Conservation (phyloP, 2,329 filamentous ascomycete genomes). For the Ceratocystis harringtonii region DNA sequence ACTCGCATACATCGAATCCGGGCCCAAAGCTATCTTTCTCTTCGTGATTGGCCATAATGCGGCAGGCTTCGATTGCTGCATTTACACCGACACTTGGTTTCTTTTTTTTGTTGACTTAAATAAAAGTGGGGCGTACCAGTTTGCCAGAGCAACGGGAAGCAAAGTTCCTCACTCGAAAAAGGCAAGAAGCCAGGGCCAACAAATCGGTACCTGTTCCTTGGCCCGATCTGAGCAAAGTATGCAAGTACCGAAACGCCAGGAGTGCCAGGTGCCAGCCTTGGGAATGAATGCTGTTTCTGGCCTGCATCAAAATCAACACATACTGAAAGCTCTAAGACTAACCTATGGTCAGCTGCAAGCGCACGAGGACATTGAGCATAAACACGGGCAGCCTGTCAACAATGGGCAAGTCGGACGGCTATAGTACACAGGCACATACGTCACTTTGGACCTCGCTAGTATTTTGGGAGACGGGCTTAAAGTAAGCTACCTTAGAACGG, state of each 20-base stretch:
- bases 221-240: background rate
- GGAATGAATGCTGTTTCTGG: too few species aligned
- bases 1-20: background rate
- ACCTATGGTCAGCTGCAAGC: background rate
- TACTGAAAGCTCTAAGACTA: background rate
- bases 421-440: background rate
- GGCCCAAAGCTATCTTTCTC: background rate
- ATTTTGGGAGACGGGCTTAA: background rate
- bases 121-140: constrained; percentile 1
- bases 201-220: constrained; percentile 1
- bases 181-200: background rate
- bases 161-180: background rate
- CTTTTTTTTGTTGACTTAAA: constrained; percentile 2
- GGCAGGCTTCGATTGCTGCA: background rate
- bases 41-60: background rate
- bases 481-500: background rate
- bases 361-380: background rate
- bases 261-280: background rate
- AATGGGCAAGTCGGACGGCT: too few species aligned
- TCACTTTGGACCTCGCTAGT: background rate
- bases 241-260: background rate
- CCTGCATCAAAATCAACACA: background rate
- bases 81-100: constrained; percentile 1
- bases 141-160: constrained; percentile 8
- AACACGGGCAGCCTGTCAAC: too few species aligned